These are phyloP conservation scores for Cynanchum wilfordii DNA, from an alignment of 257 asterid species.

Conservation along the genomic window DNA sequence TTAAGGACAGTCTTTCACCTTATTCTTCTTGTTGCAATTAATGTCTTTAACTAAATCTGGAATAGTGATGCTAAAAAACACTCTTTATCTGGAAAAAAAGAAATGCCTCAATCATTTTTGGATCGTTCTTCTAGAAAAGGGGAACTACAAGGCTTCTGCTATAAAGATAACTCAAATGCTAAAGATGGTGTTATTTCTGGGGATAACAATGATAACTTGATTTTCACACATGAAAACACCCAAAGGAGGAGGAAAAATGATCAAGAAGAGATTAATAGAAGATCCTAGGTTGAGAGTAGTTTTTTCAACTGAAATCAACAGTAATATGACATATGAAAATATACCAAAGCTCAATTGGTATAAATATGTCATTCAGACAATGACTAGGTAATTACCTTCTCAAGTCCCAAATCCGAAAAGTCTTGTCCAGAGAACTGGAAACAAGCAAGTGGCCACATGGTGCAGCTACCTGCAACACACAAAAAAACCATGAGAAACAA, in stretches of 20 bases:
- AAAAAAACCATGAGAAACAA: slow-evolving; percentile 17
- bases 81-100: background rate
- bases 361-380: background rate
- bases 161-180: background rate
- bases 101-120: background rate
- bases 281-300: background rate
- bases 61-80: background rate
- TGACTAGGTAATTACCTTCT: slow-evolving; percentile 51
- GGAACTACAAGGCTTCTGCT: background rate
- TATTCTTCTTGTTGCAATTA: background rate
- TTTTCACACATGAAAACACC: background rate
- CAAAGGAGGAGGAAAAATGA: background rate
- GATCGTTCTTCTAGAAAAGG: background rate
- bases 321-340: background rate
- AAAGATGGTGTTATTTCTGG: background rate
- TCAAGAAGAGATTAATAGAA: background rate
- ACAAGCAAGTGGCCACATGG: slow-evolving; percentile 67
- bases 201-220: background rate
- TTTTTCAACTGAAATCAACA: background rate
- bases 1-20: background rate
- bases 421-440: slow-evolving; percentile 91
- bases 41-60: background rate
- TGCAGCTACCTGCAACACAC: slow-evolving; percentile 71
- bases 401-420: slow-evolving; percentile 88
- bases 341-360: background rate